Base-by-base conservation (phyloP, 495 filamentous ascomycete species). In the Hypoxylon crocopeplum region DNA sequence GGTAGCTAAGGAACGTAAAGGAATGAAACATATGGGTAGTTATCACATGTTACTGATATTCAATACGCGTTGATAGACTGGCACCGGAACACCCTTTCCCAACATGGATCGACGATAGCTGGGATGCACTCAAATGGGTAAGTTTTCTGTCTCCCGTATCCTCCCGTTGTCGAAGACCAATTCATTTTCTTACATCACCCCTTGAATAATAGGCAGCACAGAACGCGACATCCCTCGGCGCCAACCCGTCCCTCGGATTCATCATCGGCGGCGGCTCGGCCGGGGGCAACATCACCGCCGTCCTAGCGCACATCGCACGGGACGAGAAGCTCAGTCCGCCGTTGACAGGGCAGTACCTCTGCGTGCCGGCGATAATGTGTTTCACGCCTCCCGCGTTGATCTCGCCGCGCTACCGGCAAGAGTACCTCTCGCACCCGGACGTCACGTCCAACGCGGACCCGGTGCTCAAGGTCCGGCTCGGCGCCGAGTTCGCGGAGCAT, bases 61-160 rank as follows among this genome's bases (percentile, higher is more conserved):
- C 11, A 10, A 16, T 59, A 24, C 24, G 21, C 10, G 7, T 20
- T 36, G 0, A 40, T 33, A 73, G 79, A 19, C 68, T 79, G 3
- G 75, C 76, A 0, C 79, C 80, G 1, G 79, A 82, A 40, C 47
- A 77, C 48, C 66, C 69, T n/a, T 84, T 79, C 54, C 81, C 81
- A 0, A 68, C 70, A 1, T 64, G 73, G 15, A 53, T 72, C 7
- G 49, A 83, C 12, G 82, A 84, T 62, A 68, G 73, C 36, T 81
- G 73, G 70, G 80, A 83, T 65, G 75, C 74, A 5, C 59, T 81
- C 44, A 68, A 75, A 59, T 82, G 82, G 80, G 71, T 81, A 51
- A 10, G 67, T 48, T 7, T 34, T 45, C 48, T 15, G 15, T n/a
- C 21, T 29, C 15, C 1, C 10, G 5, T n/a, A n/a, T n/a, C n/a